These are phyloP conservation scores for Fusarium lyarnte DNA, from an alignment of 2,329 filamentous ascomycete genomes.

Conservation along the genomic window DNA sequence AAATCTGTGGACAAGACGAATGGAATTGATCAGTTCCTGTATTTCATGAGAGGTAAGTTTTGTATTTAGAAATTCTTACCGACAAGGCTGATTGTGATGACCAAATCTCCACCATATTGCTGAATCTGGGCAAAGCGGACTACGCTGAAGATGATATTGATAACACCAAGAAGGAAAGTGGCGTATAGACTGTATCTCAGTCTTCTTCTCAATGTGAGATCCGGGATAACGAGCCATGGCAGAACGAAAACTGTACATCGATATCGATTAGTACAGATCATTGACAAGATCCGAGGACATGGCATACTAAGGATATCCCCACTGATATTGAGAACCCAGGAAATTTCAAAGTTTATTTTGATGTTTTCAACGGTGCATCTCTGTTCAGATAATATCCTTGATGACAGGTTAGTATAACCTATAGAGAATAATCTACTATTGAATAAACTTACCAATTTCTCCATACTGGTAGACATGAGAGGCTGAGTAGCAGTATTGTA, in stretches of 20 bases:
- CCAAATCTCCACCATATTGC: background rate
- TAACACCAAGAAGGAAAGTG: constrained; percentile 15
- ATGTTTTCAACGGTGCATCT: background rate
- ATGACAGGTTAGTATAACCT: background rate
- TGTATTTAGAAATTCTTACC: background rate
- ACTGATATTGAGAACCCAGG: constrained; percentile 10
- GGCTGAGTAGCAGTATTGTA: background rate
- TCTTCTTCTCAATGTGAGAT: background rate
- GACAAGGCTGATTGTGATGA: background rate
- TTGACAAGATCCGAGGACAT: fast-evolving
- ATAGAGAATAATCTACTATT: fast-evolving
- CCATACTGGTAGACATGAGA: background rate
- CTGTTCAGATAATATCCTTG: background rate
- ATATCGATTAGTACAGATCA: fast-evolving
- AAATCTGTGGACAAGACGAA: background rate
- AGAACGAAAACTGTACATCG: constrained; percentile 4
- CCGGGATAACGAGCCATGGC: constrained; percentile 22
- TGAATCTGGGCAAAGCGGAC: constrained; percentile 1
- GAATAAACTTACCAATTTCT: constrained; percentile 4
- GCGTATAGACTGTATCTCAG: constrained; percentile 13
- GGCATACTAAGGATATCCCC: constrained; percentile 9
- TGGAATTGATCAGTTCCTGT: background rate
- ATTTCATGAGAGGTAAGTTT: fast-evolving
- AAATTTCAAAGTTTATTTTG: background rate
- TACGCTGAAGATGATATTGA: constrained; percentile 14